Base-by-base conservation (phyloP, 768 basidiomycete genomes). In the Ramaria sp. region DNA sequence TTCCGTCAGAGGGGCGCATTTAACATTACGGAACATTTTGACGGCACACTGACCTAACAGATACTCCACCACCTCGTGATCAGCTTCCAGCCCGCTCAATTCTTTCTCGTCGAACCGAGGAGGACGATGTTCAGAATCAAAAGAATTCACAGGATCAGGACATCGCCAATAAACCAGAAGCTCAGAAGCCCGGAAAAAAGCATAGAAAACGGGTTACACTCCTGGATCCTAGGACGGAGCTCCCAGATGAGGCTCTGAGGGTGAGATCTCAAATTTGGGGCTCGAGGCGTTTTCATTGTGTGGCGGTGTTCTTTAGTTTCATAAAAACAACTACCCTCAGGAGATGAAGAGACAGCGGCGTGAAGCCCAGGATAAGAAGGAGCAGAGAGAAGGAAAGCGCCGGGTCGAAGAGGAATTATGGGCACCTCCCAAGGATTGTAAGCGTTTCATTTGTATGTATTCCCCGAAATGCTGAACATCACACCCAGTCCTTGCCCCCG, bases 231-330 rank as follows among this genome's bases (percentile, higher is more conserved):
- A 76, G 87, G 59, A 92, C 82, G 5, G 90, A 92, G 65, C 70
- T 92, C 38, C 88, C 88, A 4, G 87, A 91, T 58, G 84, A 87
- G 3, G 88, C 92, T 69, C 72, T 92, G 45, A 86, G 84, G 73
- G 90, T 81, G 57, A 38, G 22, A 41, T 43, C 19, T 47, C 47
- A 50, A 20, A 27, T 27, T 15, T 33, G 4, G 15, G 51, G 7
- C 7, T 48, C 9, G 10, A 15, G 4, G 1, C 17, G 22, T 6
- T 37, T 30, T 48, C 9, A 52, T 60, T 13, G 51, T 57, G 17
- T 37, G 38, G 45, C 19, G 34, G 15, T 46, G 31, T 41, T 1
- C 41, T 13, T 50, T 51, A 87, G 84, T 68, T 73, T 58, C 81
- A 85, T 24, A 78, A 89, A 30, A 72, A 78, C 37, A 74, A 82